Evolutionary conservation across 345 rosid genomes (phyloP).

Genomic region (Orychophragmus violaceus): DNA sequence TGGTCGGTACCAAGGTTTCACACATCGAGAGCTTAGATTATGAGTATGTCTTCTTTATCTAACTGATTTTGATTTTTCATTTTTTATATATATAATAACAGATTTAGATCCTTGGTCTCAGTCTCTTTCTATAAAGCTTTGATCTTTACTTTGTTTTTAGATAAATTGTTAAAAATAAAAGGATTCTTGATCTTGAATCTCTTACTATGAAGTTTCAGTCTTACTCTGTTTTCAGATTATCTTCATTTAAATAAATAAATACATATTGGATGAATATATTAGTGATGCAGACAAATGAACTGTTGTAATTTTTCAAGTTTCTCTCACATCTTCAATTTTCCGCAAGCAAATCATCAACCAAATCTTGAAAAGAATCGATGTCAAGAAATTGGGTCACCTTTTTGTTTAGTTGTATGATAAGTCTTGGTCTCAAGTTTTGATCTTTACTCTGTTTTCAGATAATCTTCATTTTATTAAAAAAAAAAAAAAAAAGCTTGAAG

Average conservation of each 20-base stretch:
- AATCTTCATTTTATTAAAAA: neutral
- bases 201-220: neutral
- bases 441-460: constrained; percentile 3
- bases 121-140: neutral
- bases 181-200: neutral
- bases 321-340: constrained; percentile 9
- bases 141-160: neutral
- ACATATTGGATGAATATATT: neutral
- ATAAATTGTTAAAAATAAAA: neutral
- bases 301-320: neutral
- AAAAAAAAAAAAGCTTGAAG: neutral
- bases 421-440: neutral
- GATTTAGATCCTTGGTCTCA: neutral
- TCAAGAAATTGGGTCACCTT: constrained; percentile 3
- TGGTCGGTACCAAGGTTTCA: constrained; percentile 84
- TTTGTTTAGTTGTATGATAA: neutral
- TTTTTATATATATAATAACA: too few relatives aligned
- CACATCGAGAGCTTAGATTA: constrained; percentile 90
- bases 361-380: constrained; percentile 3
- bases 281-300: constrained; percentile 2
- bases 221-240: neutral
- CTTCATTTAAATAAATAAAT: neutral
- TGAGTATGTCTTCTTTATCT: constrained; percentile 46
- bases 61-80: neutral
- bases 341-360: constrained; percentile 17